Evolutionary conservation across 108 stramenopile species (phyloP).

Genomic region (Cyclotella choctawhatcheeana): DNA sequence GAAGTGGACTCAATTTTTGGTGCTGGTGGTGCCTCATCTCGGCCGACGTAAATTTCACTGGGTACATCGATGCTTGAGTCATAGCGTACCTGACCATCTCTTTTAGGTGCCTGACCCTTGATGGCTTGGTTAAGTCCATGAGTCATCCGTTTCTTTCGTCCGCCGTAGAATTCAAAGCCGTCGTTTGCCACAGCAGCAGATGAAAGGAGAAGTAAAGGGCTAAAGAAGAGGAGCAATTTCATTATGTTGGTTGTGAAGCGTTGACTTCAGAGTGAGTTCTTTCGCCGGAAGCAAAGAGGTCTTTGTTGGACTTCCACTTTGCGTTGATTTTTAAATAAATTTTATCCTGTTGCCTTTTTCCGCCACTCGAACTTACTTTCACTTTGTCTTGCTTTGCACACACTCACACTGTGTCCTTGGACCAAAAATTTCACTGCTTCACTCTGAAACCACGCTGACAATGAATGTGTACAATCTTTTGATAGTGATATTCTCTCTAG

Average conservation of each 20-base stretch:
- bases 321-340: too few species aligned
- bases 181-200: conserved; percentile 10
- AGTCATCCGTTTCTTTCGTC: neutral
- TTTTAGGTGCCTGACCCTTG: conserved; percentile 3
- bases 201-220: too few species aligned
- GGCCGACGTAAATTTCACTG: conserved; percentile 14
- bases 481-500: conserved; percentile 34
- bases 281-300: neutral
- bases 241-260: neutral
- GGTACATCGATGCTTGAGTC: neutral
- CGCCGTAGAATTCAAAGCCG: conserved; percentile 26
- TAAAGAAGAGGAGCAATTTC: neutral
- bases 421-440: neutral
- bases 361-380: too few species aligned
- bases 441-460: neutral
- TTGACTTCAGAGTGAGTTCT: neutral
- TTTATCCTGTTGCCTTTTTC: too few species aligned
- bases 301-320: too few species aligned
- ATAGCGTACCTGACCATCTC: conserved; percentile 8
- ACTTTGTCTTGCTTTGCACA: too few species aligned
- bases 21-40: conserved; percentile 24
- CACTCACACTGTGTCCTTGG: neutral
- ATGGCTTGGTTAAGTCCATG: conserved; percentile 27
- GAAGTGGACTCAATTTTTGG: neutral
- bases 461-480: conserved; percentile 47